phyloP scores from a whole-genome alignment of 1,139 yeast species.

The Suhomyces taliae region DNA sequence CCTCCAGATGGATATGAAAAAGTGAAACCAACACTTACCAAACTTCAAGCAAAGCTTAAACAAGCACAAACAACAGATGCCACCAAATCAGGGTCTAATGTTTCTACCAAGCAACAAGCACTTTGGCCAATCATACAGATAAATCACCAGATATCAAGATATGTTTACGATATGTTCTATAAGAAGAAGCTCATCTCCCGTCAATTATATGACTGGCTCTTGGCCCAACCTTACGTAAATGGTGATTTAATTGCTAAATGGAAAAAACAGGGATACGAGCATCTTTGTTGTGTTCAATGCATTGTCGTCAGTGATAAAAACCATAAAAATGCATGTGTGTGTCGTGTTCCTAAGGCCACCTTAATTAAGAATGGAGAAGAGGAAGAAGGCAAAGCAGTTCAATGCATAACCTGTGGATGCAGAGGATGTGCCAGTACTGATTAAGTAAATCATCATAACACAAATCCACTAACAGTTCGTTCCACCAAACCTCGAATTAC shows the following conservation, averaged over 20 bases:
- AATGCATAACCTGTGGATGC: conserved; percentile 88
- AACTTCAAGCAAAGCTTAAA: conserved; percentile 60
- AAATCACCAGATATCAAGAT: conserved; percentile 74
- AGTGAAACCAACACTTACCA: conserved; percentile 67
- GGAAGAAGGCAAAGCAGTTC: conserved; percentile 37
- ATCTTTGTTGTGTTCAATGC: conserved; percentile 80
- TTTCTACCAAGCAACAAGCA: conserved; percentile 48
- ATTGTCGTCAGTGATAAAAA: conserved; percentile 64
- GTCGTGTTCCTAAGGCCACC: conserved; percentile 75
- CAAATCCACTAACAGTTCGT: neutral
- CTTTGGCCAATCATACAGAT: conserved; percentile 74
- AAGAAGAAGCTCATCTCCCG: conserved; percentile 64
- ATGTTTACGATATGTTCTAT: conserved; percentile 72
- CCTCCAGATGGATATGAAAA: conserved; percentile 79
- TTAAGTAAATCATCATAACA: conserved; percentile 21
- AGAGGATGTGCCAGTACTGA: conserved; percentile 86
- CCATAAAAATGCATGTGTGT: conserved; percentile 73
- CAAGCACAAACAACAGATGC: conserved; percentile 47
- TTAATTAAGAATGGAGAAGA: conserved; percentile 33
- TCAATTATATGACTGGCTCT: conserved; percentile 75
- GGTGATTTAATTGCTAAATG: conserved; percentile 80
- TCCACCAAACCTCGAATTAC: neutral
- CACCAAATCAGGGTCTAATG: conserved; percentile 18
- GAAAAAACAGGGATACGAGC: conserved; percentile 89
- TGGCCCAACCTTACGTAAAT: conserved; percentile 68